A percentile compares a stretch with the other conserved stretches of the same genome.
These are phyloP conservation scores for Pseudogymnoascus sp. DNA, from an alignment of 2,329 filamentous ascomycete genomes.

Conservation along the genomic window DNA sequence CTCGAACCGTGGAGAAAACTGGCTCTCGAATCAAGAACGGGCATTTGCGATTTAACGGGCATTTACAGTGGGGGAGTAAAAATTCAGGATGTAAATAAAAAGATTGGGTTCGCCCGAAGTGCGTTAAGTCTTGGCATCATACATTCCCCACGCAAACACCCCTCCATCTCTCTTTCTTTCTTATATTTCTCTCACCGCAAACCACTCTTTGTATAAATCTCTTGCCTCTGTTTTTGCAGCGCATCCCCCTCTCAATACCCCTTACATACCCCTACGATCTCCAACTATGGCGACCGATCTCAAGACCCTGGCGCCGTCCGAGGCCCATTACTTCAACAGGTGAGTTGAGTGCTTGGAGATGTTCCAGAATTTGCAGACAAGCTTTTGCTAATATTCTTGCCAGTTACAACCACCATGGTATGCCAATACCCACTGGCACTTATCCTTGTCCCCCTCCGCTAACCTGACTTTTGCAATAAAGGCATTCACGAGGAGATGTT, in stretches of 20 bases:
- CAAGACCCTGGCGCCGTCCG: conserved; percentile 77
- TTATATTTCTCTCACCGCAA: background rate
- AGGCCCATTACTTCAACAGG: conserved; percentile 99
- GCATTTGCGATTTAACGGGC: background rate
- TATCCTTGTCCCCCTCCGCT: conserved; percentile 20
- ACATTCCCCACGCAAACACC: conserved; percentile 2
- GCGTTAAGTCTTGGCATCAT: background rate
- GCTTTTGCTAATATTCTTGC: conserved; percentile 18
- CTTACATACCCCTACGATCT: background rate
- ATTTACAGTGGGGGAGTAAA: conserved; percentile 1
- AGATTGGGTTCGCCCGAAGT: background rate
- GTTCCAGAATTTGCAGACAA: background rate
- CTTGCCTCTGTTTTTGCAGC: background rate
- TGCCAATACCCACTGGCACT: conserved; percentile 27
- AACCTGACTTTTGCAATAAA: conserved; percentile 33
- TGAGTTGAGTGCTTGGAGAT: conserved; percentile 42
- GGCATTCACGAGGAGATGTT: conserved; percentile 98
- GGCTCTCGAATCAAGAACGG: background rate
- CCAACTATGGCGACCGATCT: conserved; percentile 29
- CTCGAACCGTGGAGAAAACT: background rate
- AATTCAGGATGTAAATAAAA: conserved; percentile 3
- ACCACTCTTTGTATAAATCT: background rate
- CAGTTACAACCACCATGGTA: conserved; percentile 98
- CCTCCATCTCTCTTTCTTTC: background rate
- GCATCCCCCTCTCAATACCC: background rate